Conservation (phyloP, 1,284 basidiomycete species). For the Marasmius sp. region DNA sequence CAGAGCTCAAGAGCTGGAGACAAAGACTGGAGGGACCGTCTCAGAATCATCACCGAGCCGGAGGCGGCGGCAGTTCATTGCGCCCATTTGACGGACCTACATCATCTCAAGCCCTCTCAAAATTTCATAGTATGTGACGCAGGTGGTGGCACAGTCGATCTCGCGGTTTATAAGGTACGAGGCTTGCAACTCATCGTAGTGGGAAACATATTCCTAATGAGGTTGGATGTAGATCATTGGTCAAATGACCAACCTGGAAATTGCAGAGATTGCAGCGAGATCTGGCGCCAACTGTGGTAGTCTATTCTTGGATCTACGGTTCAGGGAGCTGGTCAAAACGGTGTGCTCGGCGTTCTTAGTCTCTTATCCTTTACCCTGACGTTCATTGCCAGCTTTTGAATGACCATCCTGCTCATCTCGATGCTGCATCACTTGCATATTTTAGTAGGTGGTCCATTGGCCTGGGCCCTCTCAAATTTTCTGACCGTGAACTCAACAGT, state of each 20-base stretch:
- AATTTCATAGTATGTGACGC: conserved; percentile 78
- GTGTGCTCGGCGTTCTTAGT: conserved; percentile 30
- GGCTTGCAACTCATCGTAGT: not conserved
- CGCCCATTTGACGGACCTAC: conserved; percentile 72
- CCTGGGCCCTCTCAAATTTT: not conserved
- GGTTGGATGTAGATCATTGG: conserved; percentile 34
- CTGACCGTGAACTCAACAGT: conserved; percentile 34
- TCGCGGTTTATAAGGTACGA: conserved; percentile 69
- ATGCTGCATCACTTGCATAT: conserved; percentile 73
- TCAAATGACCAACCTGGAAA: conserved; percentile 71
- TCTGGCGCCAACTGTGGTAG: conserved; percentile 82
- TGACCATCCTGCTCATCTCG: conserved; percentile 78
- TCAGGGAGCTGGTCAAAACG: conserved; percentile 71
- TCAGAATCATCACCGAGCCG: conserved; percentile 82
- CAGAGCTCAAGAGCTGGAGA: conserved; percentile 72
- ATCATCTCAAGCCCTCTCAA: conserved; percentile 73
- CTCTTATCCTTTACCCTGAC: conserved; percentile 5
- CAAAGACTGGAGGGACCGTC: conserved; percentile 69
- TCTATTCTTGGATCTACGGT: conserved; percentile 79
- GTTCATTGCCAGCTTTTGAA: conserved; percentile 41
- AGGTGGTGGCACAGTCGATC: conserved; percentile 60
- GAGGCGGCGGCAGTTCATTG: conserved; percentile 86
- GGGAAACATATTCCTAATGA: not conserved
- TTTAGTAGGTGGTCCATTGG: conserved; percentile 48
- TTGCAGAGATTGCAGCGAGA: conserved; percentile 81